A percentile compares a stretch with the other conserved stretches of the same genome.
Conservation (phyloP, 2,329 filamentous ascomycete species). For the Sodiomyces alkalinus region DNA sequence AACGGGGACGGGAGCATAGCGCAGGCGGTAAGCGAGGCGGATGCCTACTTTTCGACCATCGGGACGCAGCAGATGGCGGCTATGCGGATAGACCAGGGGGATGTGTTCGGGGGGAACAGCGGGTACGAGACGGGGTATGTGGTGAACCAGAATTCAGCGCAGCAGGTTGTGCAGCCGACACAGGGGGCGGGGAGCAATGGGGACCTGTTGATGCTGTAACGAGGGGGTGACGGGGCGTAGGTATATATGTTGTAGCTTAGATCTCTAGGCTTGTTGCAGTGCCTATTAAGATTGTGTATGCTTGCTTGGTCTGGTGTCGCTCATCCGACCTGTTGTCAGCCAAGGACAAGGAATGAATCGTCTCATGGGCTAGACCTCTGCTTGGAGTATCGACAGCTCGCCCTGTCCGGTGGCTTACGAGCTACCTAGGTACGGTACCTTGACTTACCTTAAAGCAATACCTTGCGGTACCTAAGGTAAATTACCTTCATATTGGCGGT, state of each 20-base stretch:
- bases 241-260: not conserved
- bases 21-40: slow-evolving; percentile 68
- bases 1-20: slow-evolving; percentile 35
- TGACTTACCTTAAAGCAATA: too few species aligned
- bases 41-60: slow-evolving; percentile 77
- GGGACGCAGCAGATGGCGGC: slow-evolving; percentile 58
- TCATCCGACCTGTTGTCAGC: too few species aligned
- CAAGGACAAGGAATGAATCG: too few species aligned
- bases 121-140: slow-evolving; percentile 45
- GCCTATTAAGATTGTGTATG: not conserved
- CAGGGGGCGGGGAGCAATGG: slow-evolving; percentile 50
- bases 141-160: slow-evolving; percentile 68
- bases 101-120: slow-evolving; percentile 47
- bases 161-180: slow-evolving; percentile 59
- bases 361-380: too few species aligned
- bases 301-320: too few species aligned
- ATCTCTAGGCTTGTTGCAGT: not conserved
- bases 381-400: too few species aligned
- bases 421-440: too few species aligned
- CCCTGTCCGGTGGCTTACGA: too few species aligned
- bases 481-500: too few species aligned
- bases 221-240: too few species aligned
- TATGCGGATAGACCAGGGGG: slow-evolving; percentile 50
- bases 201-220: slow-evolving; percentile 52
- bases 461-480: too few species aligned